A percentile compares a stretch with the other conserved stretches of the same genome.
phyloP scores from a whole-genome alignment of 139 green algal species.

The Penium margaritaceum region DNA sequence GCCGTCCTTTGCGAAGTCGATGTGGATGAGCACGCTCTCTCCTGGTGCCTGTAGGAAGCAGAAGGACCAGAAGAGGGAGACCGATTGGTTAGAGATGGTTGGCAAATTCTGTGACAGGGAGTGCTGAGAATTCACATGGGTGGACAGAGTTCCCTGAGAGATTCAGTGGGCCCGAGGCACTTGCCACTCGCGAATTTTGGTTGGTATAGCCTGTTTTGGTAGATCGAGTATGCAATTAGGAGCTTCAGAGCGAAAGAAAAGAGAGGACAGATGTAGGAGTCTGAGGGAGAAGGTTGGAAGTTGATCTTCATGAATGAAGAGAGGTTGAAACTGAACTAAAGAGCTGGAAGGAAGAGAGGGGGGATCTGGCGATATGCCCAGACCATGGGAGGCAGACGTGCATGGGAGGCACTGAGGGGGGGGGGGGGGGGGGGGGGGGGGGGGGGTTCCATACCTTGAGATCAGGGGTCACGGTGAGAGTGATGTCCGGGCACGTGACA shows the following conservation, averaged over 20 bases:
- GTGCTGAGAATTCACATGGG: too few species aligned
- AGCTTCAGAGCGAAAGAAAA: background rate
- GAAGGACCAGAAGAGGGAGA: background rate
- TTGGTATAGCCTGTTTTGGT: background rate
- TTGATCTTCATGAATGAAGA: background rate
- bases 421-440: too few species aligned
- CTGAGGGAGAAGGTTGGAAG: background rate
- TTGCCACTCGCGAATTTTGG: too few species aligned
- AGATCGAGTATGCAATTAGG: background rate
- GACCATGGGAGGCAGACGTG: too few species aligned
- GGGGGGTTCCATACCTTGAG: slow-evolving; percentile 29
- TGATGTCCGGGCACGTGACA: slow-evolving; percentile 91
- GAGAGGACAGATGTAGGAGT: background rate
- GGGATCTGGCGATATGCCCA: too few species aligned
- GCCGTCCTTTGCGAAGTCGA: slow-evolving; percentile 77
- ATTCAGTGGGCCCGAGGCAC: too few species aligned
- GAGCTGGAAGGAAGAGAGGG: too few species aligned
- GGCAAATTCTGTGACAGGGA: too few species aligned
- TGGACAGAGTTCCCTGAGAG: too few species aligned
- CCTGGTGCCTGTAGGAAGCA: slow-evolving; percentile 13
- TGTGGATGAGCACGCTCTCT: slow-evolving; percentile 68
- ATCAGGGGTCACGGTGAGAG: slow-evolving; percentile 68
- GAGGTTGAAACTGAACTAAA: too few species aligned
- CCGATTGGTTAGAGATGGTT: too few species aligned
- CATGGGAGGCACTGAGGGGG: too few species aligned